A percentile compares a stretch with the other conserved stretches of the same genome.
These are phyloP conservation scores for Penicillium parvum DNA, from an alignment of 495 filamentous ascomycete genomes.

Conservation along the genomic window DNA sequence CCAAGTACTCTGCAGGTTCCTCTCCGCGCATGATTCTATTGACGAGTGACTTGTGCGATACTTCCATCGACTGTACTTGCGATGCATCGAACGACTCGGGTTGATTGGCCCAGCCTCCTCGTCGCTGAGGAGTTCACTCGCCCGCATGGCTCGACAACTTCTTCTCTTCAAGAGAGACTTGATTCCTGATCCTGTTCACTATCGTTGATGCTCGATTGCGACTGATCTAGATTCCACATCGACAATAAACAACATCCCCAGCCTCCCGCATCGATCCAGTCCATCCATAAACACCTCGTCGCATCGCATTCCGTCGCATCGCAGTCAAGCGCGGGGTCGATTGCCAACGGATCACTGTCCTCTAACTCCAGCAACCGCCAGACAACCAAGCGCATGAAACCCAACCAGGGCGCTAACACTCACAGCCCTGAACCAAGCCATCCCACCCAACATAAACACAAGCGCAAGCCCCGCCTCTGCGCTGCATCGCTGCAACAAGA, in stretches of 20 bases:
- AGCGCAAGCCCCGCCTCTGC: slow-evolving; percentile 13
- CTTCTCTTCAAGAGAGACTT: slow-evolving; percentile 1
- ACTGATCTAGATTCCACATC: slow-evolving; percentile 1
- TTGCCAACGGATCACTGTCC: slow-evolving; percentile 7
- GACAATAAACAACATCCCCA: neutral
- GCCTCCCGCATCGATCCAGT: slow-evolving; percentile 11
- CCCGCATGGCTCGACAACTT: slow-evolving; percentile 17
- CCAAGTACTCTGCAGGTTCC: slow-evolving; percentile 1
- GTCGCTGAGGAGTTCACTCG: slow-evolving; percentile 21
- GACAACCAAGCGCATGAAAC: slow-evolving; percentile 14
- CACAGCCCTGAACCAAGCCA: slow-evolving; percentile 11
- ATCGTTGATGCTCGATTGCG: slow-evolving; percentile 9
- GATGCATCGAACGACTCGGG: slow-evolving; percentile 9
- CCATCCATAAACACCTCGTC: slow-evolving; percentile 3
- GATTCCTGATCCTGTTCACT: slow-evolving; percentile 4
- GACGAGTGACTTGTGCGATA: slow-evolving; percentile 3
- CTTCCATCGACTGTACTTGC: slow-evolving; percentile 5
- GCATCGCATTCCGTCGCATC: slow-evolving; percentile 16
- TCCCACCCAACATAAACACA: slow-evolving; percentile 2
- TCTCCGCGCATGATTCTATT: neutral
- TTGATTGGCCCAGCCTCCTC: slow-evolving; percentile 31
- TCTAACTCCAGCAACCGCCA: slow-evolving; percentile 1
- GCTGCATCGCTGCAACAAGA: slow-evolving; percentile 18
- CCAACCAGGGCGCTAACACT: slow-evolving; percentile 15
- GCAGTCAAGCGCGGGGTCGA: slow-evolving; percentile 16